phyloP scores from a whole-genome alignment of 257 asterid species.

The Cordia subcordata region DNA sequence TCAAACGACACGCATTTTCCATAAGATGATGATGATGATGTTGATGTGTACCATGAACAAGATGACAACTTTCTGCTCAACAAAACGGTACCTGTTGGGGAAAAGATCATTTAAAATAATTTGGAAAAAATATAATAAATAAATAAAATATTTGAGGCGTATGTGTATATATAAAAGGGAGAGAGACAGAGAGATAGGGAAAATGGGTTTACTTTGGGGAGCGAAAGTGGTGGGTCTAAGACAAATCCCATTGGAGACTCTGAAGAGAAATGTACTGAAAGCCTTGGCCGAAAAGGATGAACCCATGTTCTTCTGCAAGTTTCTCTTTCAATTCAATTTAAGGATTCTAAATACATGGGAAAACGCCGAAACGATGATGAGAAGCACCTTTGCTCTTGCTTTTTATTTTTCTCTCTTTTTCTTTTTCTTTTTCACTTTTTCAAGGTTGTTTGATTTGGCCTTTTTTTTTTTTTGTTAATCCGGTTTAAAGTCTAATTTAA shows the following conservation, averaged over 20 bases:
- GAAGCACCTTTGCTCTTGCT: too few relatives aligned
- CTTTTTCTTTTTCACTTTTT: too few relatives aligned
- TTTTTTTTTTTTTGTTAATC: too few relatives aligned
- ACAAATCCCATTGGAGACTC: conserved; percentile 61
- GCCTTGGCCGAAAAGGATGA: conserved; percentile 48
- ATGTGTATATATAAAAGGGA: background rate
- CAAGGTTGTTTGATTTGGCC: too few relatives aligned
- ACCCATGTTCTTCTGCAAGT: conserved; percentile 10
- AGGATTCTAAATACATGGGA: too few relatives aligned
- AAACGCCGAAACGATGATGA: too few relatives aligned
- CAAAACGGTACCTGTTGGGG: conserved; percentile 30
- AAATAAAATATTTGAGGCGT: background rate
- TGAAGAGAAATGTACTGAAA: conserved; percentile 50
- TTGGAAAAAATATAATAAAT: background rate
- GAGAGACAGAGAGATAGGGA: background rate
- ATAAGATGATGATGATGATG: conserved; percentile 21
- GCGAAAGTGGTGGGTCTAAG: conserved; percentile 36
- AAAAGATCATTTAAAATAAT: background rate
- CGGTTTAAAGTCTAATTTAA: too few relatives aligned
- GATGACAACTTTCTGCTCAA: conserved; percentile 38
- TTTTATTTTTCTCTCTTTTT: too few relatives aligned
- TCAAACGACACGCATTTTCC: conserved; percentile 34
- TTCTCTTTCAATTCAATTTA: too few relatives aligned
- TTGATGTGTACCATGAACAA: conserved; percentile 25
- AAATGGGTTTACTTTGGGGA: conserved; percentile 32